A percentile compares a stretch with the other conserved stretches of the same genome.
Evolutionary conservation across 2,329 filamentous ascomycete genomes (phyloP).

Genomic region (Thielaviopsis musarum): DNA sequence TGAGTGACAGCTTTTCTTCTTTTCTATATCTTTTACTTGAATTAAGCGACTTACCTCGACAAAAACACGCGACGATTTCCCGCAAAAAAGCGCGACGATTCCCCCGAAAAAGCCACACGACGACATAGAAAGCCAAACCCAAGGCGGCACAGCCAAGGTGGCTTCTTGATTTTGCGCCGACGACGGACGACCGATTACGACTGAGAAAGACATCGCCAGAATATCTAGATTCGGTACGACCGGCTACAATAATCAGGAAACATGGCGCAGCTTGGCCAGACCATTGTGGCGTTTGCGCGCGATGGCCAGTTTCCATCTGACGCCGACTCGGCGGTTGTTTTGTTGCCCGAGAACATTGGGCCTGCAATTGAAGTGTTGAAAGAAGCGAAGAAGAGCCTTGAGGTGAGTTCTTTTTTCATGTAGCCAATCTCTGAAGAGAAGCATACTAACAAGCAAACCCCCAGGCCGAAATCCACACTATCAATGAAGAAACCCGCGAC

Average conservation of each 20-base stretch:
- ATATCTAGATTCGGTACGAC: too few species aligned
- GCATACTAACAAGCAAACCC: not conserved
- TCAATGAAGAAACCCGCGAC: conserved; percentile 60
- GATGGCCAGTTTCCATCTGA: conserved; percentile 25
- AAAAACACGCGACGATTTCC: not conserved
- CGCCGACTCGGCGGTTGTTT: conserved; percentile 20
- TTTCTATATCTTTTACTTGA: not conserved
- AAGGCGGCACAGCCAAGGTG: not conserved
- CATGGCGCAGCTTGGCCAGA: conserved; percentile 20
- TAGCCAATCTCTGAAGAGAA: too few species aligned
- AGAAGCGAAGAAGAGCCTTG: conserved; percentile 21
- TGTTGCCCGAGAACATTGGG: conserved; percentile 22
- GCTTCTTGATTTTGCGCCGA: not conserved
- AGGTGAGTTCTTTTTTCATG: conserved; percentile 18
- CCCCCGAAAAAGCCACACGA: too few species aligned
- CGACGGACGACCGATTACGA: too few species aligned
- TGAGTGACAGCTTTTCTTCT: not conserved
- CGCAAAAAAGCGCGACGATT: not conserved
- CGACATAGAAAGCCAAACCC: not conserved
- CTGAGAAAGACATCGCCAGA: too few species aligned
- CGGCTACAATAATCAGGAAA: not conserved
- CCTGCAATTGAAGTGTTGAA: conserved; percentile 25
- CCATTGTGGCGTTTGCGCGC: conserved; percentile 24
- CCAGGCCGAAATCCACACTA: conserved; percentile 52
- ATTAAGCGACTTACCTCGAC: not conserved